These are phyloP conservation scores for Arthrinium puccinioides DNA, from an alignment of 2,329 filamentous ascomycete genomes.

Conservation along the genomic window DNA sequence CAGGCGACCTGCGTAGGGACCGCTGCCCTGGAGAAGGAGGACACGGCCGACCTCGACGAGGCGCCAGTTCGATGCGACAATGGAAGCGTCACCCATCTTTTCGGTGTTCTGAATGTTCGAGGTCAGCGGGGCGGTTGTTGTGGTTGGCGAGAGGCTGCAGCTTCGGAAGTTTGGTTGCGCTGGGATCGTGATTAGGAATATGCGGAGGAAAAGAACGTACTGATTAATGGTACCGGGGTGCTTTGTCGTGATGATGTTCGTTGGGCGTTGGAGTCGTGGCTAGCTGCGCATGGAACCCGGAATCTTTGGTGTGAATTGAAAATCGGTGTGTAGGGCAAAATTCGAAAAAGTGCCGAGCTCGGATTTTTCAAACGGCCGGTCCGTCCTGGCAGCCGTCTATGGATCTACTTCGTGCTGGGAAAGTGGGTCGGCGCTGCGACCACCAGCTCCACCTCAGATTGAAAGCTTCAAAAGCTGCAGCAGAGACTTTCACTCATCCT, in stretches of 20 bases:
- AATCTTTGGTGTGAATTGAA: background rate
- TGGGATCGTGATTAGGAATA: conserved; percentile 1
- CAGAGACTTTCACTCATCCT: no score
- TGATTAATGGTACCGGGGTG: conserved; percentile 1
- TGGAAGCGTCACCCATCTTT: conserved; percentile 77
- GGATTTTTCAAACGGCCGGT: no score
- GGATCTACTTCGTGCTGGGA: no score
- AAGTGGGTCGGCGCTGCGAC: no score
- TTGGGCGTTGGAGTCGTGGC: background rate
- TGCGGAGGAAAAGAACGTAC: background rate
- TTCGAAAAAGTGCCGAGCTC: no score
- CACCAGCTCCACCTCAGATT: no score
- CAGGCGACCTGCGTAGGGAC: conserved; percentile 76
- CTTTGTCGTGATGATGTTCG: conserved; percentile 1
- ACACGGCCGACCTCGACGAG: conserved; percentile 98
- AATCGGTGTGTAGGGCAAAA: background rate
- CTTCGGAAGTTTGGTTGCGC: background rate
- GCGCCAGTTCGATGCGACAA: conserved; percentile 83
- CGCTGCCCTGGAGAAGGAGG: conserved; percentile 76
- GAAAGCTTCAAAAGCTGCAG: no score
- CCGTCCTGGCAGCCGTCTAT: no score
- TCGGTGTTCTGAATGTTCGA: conserved; percentile 42
- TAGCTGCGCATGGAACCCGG: background rate
- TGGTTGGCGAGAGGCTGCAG: background rate
- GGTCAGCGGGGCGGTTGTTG: background rate